Percentiles rank a stretch among this genome's conserved stretches.
Evolutionary conservation across 1,284 basidiomycete genomes (phyloP).

Genomic region (Vanrija sp.): DNA sequence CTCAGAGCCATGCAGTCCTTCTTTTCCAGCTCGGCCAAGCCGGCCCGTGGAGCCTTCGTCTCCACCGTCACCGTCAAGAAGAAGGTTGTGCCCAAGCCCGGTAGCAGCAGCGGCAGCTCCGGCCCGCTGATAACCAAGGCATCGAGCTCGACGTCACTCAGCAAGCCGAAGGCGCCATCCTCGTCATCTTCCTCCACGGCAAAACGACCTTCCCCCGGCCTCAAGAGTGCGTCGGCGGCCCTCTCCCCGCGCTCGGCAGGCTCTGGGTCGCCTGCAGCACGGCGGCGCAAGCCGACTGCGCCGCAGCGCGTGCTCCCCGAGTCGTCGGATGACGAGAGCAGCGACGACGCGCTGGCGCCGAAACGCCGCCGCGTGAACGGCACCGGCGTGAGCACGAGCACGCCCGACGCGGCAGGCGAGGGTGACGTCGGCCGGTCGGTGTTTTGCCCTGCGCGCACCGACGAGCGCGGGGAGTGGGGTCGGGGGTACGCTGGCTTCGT

Average conservation of each 20-base stretch:
- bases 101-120: not conserved
- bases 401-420: slow-evolving; percentile 12
- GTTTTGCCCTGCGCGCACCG: slow-evolving; percentile 31
- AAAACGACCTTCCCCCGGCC: not conserved
- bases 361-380: slow-evolving; percentile 13
- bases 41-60: slow-evolving; percentile 12
- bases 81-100: slow-evolving; percentile 3
- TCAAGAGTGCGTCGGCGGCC: not conserved
- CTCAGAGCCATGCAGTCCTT: slow-evolving; percentile 27
- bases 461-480: slow-evolving; percentile 37
- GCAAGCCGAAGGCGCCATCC: not conserved
- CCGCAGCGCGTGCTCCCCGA: slow-evolving; percentile 16
- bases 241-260: not conserved
- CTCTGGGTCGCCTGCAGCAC: slow-evolving; percentile 2
- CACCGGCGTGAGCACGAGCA: slow-evolving; percentile 1
- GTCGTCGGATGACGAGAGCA: slow-evolving; percentile 12
- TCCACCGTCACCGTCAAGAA: slow-evolving; percentile 26
- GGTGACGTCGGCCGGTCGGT: slow-evolving; percentile 20
- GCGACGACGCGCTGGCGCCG: slow-evolving; percentile 22
- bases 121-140: not conserved
- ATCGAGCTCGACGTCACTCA: not conserved
- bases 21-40: slow-evolving; percentile 21
- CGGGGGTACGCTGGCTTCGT: slow-evolving; percentile 42
- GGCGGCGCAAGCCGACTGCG: not conserved
- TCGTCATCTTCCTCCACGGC: slow-evolving; percentile 1